Evolutionary conservation across 1,139 yeast species (phyloP).

Genomic region (Protomyces arabidopsidicola): DNA sequence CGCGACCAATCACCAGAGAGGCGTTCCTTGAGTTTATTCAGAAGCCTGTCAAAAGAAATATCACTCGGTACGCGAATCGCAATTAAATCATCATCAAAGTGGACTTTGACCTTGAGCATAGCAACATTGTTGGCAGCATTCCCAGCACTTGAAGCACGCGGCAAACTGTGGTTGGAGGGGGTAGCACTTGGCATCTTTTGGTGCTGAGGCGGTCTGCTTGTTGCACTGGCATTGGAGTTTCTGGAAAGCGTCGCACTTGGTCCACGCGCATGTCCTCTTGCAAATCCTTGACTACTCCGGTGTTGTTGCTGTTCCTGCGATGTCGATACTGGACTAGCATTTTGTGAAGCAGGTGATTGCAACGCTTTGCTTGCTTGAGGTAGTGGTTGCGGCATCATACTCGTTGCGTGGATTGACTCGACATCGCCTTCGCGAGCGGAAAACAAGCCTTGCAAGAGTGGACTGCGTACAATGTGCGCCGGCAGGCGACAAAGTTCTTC

Average conservation of each 20-base stretch:
- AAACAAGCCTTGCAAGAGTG: conserved; percentile 66
- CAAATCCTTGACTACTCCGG: neutral
- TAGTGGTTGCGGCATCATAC: conserved; percentile 24
- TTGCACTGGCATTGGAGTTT: neutral
- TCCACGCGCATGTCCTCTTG: neutral
- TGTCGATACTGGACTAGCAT: neutral
- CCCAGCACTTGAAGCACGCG: neutral
- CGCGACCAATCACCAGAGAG: conserved; percentile 41
- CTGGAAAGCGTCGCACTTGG: neutral
- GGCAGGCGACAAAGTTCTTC: conserved; percentile 72
- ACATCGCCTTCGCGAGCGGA: conserved; percentile 64
- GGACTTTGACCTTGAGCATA: conserved; percentile 69
- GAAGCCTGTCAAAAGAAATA: conserved; percentile 58
- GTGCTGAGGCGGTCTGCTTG: neutral
- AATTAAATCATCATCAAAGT: conserved; percentile 83
- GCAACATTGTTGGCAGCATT: conserved; percentile 1
- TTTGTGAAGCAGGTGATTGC: conserved; percentile 16
- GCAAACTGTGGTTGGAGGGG: neutral
- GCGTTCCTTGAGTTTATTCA: conserved; percentile 61
- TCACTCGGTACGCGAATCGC: conserved; percentile 67
- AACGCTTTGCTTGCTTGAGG: conserved; percentile 12
- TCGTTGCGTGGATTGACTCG: conserved; percentile 35
- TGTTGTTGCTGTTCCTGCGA: conserved; percentile 11
- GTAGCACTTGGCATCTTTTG: neutral
- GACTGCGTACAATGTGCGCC: conserved; percentile 63